Evolutionary conservation across 805 yeast species (phyloP), one percentile per base, ranked within the genome.

Genomic region (Wickerhamiella sergipiensis): DNA sequence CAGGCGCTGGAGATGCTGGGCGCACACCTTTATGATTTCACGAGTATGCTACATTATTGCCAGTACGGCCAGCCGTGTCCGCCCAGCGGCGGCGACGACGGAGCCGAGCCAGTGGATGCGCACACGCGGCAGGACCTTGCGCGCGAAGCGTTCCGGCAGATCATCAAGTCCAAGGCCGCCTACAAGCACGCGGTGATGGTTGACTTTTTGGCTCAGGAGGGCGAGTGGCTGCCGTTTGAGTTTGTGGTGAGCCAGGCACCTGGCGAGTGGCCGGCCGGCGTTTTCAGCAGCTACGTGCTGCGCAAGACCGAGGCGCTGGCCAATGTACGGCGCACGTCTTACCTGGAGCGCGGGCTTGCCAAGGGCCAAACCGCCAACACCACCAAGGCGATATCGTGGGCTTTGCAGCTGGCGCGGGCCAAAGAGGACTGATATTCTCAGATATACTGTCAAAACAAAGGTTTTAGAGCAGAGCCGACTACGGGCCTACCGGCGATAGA

Each of bases 21-120:
- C 45, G 54, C 51, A n/a, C 53, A 55, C 1, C 52, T 67, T 13
- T 56, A 62, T 1, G 73, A 70, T 46, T 70, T 60, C 50, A 56
- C 59, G 6, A 56, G 65, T 4, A 62, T 70, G 2, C 52, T 68
- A 7, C 59, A 61, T 33, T 70, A 61, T 48, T 65, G 70, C 43
- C 44, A 54, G 44, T 48, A 57, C 21, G 66, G 65, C 18, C 36
- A 43, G 19, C 40, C 40, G 3, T 36, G 40, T 9, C 9, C 40
- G 19, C 40, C 40, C 6, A 17, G 3, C 19, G 19, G 3, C 19
- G 19, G 17, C 5, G 19, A 15, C 19, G 40, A 17, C 18, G 7
- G 8, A 5, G 40, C 40, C 18, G 19, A 36, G 19, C 8, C 19
- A 5, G 40, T 36, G 3, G 40, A 36, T 13, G 9, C 7, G 19